Conservation (phyloP, 495 filamentous ascomycete genomes). For the Bacidia gigantensis region DNA sequence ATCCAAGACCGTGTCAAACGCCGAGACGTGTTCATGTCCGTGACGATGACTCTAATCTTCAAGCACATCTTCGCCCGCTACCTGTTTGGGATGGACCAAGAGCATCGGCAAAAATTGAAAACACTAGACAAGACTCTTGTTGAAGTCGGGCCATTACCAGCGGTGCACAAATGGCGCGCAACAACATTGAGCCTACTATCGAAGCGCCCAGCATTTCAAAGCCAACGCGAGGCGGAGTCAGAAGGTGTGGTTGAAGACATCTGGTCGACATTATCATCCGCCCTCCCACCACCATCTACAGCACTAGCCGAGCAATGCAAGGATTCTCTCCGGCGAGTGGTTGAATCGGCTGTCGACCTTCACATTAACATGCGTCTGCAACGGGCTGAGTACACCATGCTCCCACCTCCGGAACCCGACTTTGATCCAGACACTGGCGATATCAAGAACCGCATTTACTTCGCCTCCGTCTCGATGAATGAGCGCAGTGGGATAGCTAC, state of each 20-base stretch:
- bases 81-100: conserved; percentile 93
- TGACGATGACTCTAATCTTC: conserved; percentile 97
- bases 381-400: conserved; percentile 91
- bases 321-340: conserved; percentile 67
- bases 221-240: conserved; percentile 69
- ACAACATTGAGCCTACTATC: conserved; percentile 82
- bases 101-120: conserved; percentile 94
- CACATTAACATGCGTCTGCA: conserved; percentile 96
- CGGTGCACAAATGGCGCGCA: conserved; percentile 91
- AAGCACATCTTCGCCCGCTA: conserved; percentile 96
- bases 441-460: conserved; percentile 62
- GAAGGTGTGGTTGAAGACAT: conserved; percentile 82
- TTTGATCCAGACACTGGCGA: conserved; percentile 80
- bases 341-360: conserved; percentile 68
- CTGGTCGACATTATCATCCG: conserved; percentile 57
- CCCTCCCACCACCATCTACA: conserved; percentile 64
- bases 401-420: conserved; percentile 85
- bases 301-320: conserved; percentile 60
- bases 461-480: conserved; percentile 87
- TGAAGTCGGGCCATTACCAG: conserved; percentile 68
- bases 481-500: conserved; percentile 60
- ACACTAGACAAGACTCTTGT: conserved; percentile 76
- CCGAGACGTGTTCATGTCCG: conserved; percentile 89
- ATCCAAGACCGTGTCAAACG: conserved; percentile 74
- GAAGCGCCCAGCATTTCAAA: conserved; percentile 54